Percentiles rank a stretch among this genome's conserved stretches.
phyloP scores from a whole-genome alignment of 441 rosid genomes.

The Aquilaria agallochum region DNA sequence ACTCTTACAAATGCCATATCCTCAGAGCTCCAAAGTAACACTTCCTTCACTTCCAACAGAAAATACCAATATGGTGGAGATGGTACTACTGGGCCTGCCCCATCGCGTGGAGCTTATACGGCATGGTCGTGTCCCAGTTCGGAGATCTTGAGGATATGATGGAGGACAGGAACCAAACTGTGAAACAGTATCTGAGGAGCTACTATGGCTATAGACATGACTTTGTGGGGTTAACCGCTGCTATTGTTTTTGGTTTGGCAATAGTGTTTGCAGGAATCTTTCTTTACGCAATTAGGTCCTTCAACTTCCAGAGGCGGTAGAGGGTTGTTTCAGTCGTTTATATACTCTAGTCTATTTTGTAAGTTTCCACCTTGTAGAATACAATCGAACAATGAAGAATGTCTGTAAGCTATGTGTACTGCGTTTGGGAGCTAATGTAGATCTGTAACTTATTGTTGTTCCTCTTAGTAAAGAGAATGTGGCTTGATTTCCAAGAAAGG shows the following conservation, averaged over 20 bases:
- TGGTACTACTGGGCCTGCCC: conserved; percentile 53
- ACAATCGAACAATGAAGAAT: no score
- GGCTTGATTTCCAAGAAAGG: no score
- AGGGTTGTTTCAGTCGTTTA: not conserved
- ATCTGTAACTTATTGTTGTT: no score
- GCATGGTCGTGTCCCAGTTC: conserved; percentile 40
- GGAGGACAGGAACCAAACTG: conserved; percentile 25
- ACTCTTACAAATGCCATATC: not conserved
- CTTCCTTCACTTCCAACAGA: conserved; percentile 22
- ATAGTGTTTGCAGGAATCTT: conserved; percentile 28
- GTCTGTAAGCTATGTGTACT: no score
- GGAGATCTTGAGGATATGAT: conserved; percentile 30
- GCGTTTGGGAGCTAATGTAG: no score
- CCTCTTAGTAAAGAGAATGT: no score
- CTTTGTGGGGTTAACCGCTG: conserved; percentile 32
- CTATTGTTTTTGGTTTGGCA: conserved; percentile 22
- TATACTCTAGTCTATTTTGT: not conserved
- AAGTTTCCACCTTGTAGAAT: no score
- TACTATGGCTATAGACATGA: conserved; percentile 38
- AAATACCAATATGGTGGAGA: conserved; percentile 51
- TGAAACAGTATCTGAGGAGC: conserved; percentile 24
- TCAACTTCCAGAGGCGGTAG: conserved; percentile 44
- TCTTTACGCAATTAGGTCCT: conserved; percentile 32
- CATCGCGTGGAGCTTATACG: conserved; percentile 53
- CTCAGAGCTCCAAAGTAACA: not conserved